Conservation (phyloP, 2,329 filamentous ascomycete species). For the Exserohilum rostratum region DNA sequence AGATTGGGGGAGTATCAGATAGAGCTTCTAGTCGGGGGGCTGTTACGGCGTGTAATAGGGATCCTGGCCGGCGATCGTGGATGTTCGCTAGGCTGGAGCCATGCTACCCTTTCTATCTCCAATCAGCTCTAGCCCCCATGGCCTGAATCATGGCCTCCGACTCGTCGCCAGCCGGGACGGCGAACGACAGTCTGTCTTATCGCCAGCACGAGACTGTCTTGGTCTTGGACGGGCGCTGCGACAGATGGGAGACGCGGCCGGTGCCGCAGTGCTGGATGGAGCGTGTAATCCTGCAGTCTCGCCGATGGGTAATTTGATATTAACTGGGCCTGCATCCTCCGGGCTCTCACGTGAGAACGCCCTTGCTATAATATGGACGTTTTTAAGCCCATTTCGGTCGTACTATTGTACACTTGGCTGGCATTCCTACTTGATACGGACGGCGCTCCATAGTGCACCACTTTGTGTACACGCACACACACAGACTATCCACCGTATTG, state of each 20-base stretch:
- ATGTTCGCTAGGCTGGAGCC: conserved; percentile 10
- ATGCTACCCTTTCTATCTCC: neutral
- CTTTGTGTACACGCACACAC: no score
- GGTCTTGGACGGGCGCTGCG: no score
- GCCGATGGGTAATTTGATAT: no score
- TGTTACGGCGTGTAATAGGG: conserved; percentile 7
- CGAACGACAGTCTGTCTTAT: neutral
- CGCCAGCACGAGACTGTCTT: neutral
- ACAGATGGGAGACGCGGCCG: neutral
- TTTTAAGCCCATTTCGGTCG: neutral
- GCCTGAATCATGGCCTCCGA: neutral
- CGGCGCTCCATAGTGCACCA: no score
- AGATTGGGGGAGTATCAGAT: conserved; percentile 9
- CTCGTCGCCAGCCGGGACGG: neutral
- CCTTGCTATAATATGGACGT: neutral
- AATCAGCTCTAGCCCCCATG: neutral
- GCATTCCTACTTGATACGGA: neutral
- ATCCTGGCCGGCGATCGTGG: conserved; percentile 18
- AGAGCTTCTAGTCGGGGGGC: conserved; percentile 9
- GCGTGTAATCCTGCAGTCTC: neutral
- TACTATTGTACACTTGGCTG: neutral
- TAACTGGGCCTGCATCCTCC: no score
- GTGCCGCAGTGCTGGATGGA: neutral
- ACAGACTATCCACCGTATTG: no score
- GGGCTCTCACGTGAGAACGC: no score